phyloP scores from a whole-genome alignment of 257 asterid genomes.

The Mentha longifolia region DNA sequence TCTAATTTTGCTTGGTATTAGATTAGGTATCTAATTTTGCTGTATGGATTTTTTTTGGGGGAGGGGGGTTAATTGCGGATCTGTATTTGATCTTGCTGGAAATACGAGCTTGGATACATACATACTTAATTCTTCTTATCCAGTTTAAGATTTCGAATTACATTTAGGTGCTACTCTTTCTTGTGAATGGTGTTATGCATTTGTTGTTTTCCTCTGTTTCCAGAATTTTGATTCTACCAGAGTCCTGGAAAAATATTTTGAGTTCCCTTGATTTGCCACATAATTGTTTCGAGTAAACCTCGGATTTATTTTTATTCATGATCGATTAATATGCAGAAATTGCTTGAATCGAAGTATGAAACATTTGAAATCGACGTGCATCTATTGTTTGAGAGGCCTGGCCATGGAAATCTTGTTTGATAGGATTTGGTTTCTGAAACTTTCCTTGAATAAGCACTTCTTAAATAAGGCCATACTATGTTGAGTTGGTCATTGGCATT shows the following conservation, averaged over 20 bases:
- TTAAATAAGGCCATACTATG: no score
- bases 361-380: not conserved
- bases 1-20: conserved; percentile 17
- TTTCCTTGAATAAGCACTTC: no score
- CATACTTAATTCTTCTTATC: not conserved
- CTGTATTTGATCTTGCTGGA: not conserved
- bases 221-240: not conserved
- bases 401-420: no score
- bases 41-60: not conserved
- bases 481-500: no score
- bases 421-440: no score
- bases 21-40: conserved; percentile 26
- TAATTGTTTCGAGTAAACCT: no score
- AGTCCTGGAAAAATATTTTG: no score
- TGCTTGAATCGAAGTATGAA: not conserved
- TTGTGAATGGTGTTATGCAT: not conserved
- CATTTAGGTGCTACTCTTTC: no score
- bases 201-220: not conserved
- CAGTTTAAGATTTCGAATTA: not conserved
- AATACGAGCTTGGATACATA: not conserved
- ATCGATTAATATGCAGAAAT: no score
- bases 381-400: not conserved
- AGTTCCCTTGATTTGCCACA: no score
- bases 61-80: not conserved
- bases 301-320: no score